Conservation (phyloP, 1,284 basidiomycete genomes). For the Rhodotorula sp. region DNA sequence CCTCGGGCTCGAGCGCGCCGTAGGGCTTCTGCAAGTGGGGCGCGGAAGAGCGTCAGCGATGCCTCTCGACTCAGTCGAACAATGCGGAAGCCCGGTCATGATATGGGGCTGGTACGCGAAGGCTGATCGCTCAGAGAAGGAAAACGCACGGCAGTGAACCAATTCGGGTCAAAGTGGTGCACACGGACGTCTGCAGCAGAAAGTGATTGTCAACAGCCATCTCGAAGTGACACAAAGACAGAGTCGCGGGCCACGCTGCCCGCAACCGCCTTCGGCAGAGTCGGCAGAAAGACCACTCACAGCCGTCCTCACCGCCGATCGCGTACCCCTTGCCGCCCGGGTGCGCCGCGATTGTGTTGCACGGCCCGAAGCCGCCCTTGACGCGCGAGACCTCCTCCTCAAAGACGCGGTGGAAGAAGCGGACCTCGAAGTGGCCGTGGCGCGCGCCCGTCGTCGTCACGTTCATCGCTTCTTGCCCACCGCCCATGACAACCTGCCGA, state of each 20-base stretch:
- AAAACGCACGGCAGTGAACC: slow-evolving; percentile 65
- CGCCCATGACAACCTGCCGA: slow-evolving; percentile 77
- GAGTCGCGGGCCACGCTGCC: too few relatives aligned
- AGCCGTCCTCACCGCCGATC: slow-evolving; percentile 85
- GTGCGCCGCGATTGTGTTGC: slow-evolving; percentile 97
- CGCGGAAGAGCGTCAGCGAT: neutral
- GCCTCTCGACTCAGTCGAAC: too few relatives aligned
- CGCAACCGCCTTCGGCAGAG: too few relatives aligned
- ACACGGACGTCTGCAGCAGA: slow-evolving; percentile 21
- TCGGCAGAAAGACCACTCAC: too few relatives aligned
- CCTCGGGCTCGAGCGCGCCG: slow-evolving; percentile 55
- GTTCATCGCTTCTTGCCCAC: slow-evolving; percentile 97
- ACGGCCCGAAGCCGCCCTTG: slow-evolving; percentile 93
- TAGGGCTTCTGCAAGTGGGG: slow-evolving; percentile 63
- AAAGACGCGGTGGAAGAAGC: slow-evolving; percentile 98
- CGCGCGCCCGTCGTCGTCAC: slow-evolving; percentile 92
- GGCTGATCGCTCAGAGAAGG: neutral
- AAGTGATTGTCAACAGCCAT: too few relatives aligned
- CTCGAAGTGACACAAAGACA: too few relatives aligned
- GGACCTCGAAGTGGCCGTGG: slow-evolving; percentile 96
- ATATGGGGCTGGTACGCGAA: neutral
- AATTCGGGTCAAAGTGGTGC: slow-evolving; percentile 79
- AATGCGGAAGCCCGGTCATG: neutral
- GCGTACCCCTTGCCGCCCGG: slow-evolving; percentile 86
- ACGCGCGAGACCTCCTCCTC: slow-evolving; percentile 98